Evolutionary conservation across 2,329 filamentous ascomycete genomes (phyloP).

Genomic region (Colletotrichum kahawae): DNA sequence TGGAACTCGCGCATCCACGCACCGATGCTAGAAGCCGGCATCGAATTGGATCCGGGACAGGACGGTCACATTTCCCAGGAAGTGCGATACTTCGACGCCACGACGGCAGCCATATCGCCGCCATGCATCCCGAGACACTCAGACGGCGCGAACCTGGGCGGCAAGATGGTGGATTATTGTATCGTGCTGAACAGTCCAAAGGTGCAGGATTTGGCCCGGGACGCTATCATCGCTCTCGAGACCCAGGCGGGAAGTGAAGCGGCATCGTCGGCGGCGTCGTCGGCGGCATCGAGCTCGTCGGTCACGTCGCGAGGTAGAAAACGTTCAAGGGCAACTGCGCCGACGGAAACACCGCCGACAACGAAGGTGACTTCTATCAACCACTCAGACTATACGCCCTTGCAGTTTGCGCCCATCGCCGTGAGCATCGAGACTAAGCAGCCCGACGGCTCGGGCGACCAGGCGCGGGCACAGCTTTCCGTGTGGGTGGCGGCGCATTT

Average conservation of each 20-base stretch:
- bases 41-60: not conserved
- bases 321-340: not conserved
- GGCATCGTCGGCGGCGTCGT: no score
- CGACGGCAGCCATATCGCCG: not conserved
- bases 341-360: not conserved
- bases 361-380: not conserved
- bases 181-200: not conserved
- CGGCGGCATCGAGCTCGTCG: not conserved
- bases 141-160: not conserved
- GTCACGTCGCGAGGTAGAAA: not conserved
- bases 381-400: not conserved
- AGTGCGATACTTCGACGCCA: not conserved
- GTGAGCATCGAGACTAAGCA: not conserved
- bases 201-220: not conserved
- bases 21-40: not conserved
- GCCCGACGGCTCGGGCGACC: not conserved
- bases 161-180: not conserved
- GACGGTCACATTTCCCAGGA: not conserved
- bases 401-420: not conserved
- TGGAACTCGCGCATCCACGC: not conserved
- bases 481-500: not conserved
- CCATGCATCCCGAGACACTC: not conserved
- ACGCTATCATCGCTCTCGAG: not conserved
- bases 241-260: not conserved
- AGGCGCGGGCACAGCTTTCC: not conserved